Percentiles rank a stretch among this genome's conserved stretches.
These are phyloP conservation scores for Dioscorea alata DNA, from an alignment of 106 monocot genomes.

Conservation along the genomic window DNA sequence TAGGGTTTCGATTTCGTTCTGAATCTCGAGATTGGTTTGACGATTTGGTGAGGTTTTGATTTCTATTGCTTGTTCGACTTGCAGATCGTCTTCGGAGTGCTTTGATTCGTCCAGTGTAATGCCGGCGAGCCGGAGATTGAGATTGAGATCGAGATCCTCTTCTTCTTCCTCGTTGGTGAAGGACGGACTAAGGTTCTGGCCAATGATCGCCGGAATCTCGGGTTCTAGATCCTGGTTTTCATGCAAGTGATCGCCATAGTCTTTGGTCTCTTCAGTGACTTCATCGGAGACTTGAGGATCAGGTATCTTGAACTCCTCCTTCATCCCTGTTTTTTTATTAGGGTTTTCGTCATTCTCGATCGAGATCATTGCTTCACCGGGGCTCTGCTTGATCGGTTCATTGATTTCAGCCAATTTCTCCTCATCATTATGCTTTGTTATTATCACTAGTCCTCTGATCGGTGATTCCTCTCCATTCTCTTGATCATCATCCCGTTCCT, in stretches of 20 bases:
- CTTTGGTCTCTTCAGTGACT: neutral
- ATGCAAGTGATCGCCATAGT: neutral
- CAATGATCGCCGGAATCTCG: neutral
- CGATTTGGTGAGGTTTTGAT: neutral
- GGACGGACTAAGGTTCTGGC: neutral
- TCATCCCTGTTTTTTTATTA: neutral
- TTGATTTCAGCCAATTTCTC: neutral
- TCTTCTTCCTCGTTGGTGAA: neutral
- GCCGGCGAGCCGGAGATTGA: neutral
- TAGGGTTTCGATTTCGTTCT: neutral
- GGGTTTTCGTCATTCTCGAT: too few species aligned
- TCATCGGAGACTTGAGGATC: neutral
- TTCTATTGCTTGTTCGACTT: neutral
- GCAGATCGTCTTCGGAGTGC: neutral
- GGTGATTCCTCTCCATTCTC: neutral
- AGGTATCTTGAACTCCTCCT: neutral
- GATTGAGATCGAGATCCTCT: neutral
- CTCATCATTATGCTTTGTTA: neutral
- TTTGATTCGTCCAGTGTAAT: neutral
- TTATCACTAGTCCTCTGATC: constrained; percentile 1
- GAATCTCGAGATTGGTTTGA: neutral
- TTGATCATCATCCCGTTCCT: neutral
- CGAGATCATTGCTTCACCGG: neutral
- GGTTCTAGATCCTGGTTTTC: neutral
- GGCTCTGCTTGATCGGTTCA: neutral